Percentiles rank a stretch among this genome's conserved stretches.
Conservation (phyloP, 192 early-diverging fungal genomes). For the Coemansia asiatica region DNA sequence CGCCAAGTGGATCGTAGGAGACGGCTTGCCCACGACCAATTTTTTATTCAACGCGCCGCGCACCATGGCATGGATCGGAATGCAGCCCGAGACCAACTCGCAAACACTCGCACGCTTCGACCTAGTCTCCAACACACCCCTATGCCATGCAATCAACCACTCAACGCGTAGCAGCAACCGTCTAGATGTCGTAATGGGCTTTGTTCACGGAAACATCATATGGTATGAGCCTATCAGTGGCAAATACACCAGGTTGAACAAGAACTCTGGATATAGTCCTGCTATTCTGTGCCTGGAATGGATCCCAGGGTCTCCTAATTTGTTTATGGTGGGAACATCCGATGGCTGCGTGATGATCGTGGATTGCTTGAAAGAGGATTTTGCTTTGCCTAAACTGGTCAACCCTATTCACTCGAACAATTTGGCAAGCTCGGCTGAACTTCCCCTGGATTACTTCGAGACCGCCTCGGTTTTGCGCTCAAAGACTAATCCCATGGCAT, state of each 20-base stretch:
- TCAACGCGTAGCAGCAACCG: conserved; percentile 63
- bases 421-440: not conserved
- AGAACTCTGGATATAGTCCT: conserved; percentile 68
- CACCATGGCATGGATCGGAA: conserved; percentile 18
- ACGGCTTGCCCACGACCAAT: conserved; percentile 17
- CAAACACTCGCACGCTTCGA: conserved; percentile 79
- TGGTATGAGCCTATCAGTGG: conserved; percentile 86
- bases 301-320: conserved; percentile 81
- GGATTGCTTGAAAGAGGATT: conserved; percentile 88
- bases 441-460: conserved; percentile 24
- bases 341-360: conserved; percentile 84
- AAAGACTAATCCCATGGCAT: conserved; percentile 70
- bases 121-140: conserved; percentile 73
- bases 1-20: conserved; percentile 36
- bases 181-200: conserved; percentile 85
- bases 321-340: conserved; percentile 80
- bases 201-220: conserved; percentile 74
- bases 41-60: conserved; percentile 41
- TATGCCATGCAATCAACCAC: conserved; percentile 83
- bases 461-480: conserved; percentile 20
- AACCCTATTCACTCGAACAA: conserved; percentile 2
- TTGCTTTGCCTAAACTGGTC: conserved; percentile 26
- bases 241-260: conserved; percentile 83
- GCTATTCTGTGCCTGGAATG: conserved; percentile 82
- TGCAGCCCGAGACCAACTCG: conserved; percentile 41